Base-by-base conservation (phyloP, 768 basidiomycete genomes). In the Boletus tomentosulus region DNA sequence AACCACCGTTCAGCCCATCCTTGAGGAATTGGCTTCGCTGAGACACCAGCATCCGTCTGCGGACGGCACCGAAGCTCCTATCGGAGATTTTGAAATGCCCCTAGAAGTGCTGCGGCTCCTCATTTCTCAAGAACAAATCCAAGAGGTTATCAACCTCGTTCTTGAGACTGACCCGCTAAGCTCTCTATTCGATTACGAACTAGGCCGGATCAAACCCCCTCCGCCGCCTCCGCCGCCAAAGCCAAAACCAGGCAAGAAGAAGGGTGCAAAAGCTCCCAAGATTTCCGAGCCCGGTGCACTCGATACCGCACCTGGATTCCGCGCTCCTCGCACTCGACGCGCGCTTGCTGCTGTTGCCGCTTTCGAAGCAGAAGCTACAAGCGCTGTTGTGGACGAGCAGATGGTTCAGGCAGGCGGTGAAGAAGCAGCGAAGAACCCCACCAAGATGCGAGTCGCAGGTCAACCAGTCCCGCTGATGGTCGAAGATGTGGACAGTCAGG, bases 31-130 rank as follows among this genome's bases (percentile, higher is more conserved):
- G 44, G 31, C 44, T 8, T 48, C 66, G 2, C 53, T 65, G 4
- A 48, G 63, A 22, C 8, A 58, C 11, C 53, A 48, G 34, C 63
- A 70, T 48, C 33, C 58, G 0, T 52, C 37, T 35, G 6, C 57
- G 19, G 47, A 50, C n/a, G 9, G 47, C 12, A 11, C 45, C 22
- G 67, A 46, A n/a, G 55, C 1, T 15, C 12, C 33, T 11, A 66
- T 87, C 16, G 90, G 92, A 24, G 82, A 91, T 62, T 78, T 95
- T 24, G 93, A 95, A 67, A 84, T 89, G 2, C 77, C 85, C 3
- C 57, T 86, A 3, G 71, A 77, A 1, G 61, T 81, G 7, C 73
- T 93, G 2, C 72, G 80, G 13, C 74, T 86, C 28, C 78, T 88
- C 25, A 64, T 76, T 12, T 83, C 80, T 16, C 65, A 65, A n/a